phyloP scores from a whole-genome alignment of 495 filamentous ascomycete species.

The Amniculicola lignicola region DNA sequence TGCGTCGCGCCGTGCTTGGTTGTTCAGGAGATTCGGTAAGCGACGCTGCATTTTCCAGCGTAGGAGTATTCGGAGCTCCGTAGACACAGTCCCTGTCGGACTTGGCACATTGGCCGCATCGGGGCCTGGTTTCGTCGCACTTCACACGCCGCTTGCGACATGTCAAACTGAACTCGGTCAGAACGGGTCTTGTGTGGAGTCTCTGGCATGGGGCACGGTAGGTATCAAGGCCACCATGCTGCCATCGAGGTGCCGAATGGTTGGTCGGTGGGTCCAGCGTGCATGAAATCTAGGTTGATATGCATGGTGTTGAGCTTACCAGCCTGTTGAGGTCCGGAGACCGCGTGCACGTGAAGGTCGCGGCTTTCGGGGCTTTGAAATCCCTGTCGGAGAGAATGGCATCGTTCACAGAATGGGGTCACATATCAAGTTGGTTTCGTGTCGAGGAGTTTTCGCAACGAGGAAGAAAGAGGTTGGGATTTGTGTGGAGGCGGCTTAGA shows the following conservation, averaged over 20 bases:
- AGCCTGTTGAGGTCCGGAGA: constrained; percentile 21
- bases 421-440: constrained; percentile 9
- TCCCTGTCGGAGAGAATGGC: constrained; percentile 8
- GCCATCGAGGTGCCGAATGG: no score
- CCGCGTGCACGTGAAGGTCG: constrained; percentile 17
- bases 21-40: not conserved
- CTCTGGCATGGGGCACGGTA: no score
- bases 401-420: not conserved
- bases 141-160: constrained; percentile 23
- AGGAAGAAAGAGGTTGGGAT: no score
- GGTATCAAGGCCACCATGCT: no score
- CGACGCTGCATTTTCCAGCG: not conserved
- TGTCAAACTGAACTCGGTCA: constrained; percentile 9
- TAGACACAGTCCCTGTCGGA: constrained; percentile 15
- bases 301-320: constrained; percentile 11
- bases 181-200: no score
- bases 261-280: no score
- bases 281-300: no score
- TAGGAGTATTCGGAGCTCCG: not conserved
- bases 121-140: constrained; percentile 21
- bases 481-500: no score
- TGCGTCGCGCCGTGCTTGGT: not conserved
- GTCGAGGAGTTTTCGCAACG: constrained; percentile 6
- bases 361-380: constrained; percentile 11
- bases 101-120: constrained; percentile 22